Evolutionary conservation across 106 monocot genomes (phyloP).

Genomic region (Chionographis japonica): DNA sequence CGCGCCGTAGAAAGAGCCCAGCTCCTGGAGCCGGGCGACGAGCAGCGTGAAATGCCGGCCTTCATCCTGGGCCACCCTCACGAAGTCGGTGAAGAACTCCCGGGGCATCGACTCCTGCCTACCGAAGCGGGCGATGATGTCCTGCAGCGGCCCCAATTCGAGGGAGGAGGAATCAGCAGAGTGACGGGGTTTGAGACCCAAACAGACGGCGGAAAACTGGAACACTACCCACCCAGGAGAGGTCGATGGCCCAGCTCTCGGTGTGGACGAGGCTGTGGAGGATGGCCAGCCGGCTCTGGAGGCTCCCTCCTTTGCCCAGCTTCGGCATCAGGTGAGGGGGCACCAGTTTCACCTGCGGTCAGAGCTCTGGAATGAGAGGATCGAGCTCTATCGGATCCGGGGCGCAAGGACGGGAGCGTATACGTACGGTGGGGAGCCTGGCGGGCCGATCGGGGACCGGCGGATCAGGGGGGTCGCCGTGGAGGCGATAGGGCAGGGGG

Average conservation of each 20-base stretch:
- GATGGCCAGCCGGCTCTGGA: constrained; percentile 74
- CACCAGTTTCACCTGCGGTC: constrained; percentile 47
- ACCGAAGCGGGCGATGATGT: constrained; percentile 85
- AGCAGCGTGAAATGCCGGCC: constrained; percentile 75
- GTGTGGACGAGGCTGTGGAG: constrained; percentile 92
- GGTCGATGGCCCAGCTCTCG: constrained; percentile 97
- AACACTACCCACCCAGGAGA: constrained; percentile 51
- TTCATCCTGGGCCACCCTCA: constrained; percentile 73
- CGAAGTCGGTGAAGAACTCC: constrained; percentile 84
- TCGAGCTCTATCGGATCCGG: neutral
- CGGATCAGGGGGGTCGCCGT: neutral
- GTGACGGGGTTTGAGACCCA: neutral
- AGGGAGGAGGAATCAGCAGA: neutral
- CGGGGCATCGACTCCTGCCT: constrained; percentile 48
- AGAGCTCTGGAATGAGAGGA: neutral
- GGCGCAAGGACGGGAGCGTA: neutral
- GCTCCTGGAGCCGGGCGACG: constrained; percentile 38
- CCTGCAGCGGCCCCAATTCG: constrained; percentile 18
- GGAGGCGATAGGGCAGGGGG: constrained; percentile 24
- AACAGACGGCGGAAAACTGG: neutral
- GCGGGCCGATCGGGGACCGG: constrained; percentile 53
- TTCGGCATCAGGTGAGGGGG: constrained; percentile 66
- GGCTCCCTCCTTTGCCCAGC: constrained; percentile 82
- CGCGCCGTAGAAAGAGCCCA: constrained; percentile 76
- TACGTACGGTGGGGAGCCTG: constrained; percentile 28